Base-by-base conservation (phyloP, 139 green algal species). In the Auxenochlorella pyrenoidosa region DNA sequence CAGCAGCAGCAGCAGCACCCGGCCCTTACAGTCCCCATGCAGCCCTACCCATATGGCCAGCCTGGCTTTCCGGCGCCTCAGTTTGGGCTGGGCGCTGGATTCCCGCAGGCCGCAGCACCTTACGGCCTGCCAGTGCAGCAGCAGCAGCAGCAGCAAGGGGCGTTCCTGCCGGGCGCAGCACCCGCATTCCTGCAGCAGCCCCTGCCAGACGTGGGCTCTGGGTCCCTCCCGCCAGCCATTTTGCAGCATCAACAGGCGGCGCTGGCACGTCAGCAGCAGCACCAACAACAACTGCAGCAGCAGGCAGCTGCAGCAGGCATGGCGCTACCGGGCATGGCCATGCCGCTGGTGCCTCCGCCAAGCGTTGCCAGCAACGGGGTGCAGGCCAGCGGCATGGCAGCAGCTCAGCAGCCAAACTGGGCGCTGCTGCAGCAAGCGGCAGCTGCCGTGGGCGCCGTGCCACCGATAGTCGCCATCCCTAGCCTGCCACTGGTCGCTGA, bases 191-290 rank as follows among this genome's bases (percentile, higher is more conserved):
- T 47, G 38, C 72, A 54, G 38, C 72, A 78, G 72, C 72, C 40
- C 10, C 40, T 54, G 38, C 38, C 38, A 28, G 34, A 28, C 30
- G 36, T 1, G 24, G 75, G 43, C 13, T 36, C 75, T 4, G 75
- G 75, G 30, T 34, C 43, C 28, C 58, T 84, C 21, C 79, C 58
- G 36, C 79, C 79, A 19, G 80, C 59, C 60, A 59, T 85, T 12
- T 28, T 85, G 80, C 80, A 85, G 60, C 80, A 85, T 12, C 59
- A 75, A 38, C 79, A 85, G 38, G 75, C 75, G 16, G 75, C 75
- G 30, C 5, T 66, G 75, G 44, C 44, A 30, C 54, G 36, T 36
- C 54, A 54, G 44, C 76, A 82, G 28, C 44, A 82, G 44, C 21
- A 66, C 1, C 76, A 66, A 10, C 24, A 77, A 36, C 70, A 77